Evolutionary conservation across 2,329 filamentous ascomycete genomes (phyloP).

Genomic region (Aspergillus novoparasiticus): DNA sequence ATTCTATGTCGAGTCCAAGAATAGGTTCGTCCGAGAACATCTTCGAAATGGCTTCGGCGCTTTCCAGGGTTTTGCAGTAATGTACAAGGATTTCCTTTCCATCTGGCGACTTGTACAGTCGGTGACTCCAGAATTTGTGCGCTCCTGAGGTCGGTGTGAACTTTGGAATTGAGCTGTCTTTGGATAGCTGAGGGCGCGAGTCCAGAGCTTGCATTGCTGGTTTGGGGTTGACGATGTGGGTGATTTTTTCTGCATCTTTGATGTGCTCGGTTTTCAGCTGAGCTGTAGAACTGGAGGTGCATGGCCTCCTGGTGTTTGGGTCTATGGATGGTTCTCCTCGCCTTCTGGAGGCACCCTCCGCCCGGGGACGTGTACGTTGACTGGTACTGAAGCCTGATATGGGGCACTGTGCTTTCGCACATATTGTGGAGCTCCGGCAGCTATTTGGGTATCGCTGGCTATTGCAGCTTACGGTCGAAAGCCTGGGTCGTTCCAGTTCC

Average conservation of each 20-base stretch:
- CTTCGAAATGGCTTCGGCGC: constrained; percentile 66
- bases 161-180: not conserved
- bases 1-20: constrained; percentile 90
- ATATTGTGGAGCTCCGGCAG: not conserved
- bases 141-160: not conserved
- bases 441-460: not conserved
- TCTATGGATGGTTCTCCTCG: not conserved
- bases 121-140: constrained; percentile 36
- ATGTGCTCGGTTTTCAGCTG: not conserved
- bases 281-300: not conserved
- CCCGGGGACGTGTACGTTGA: not conserved
- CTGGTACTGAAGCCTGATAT: not conserved
- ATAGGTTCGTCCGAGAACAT: constrained; percentile 70
- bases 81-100: constrained; percentile 66
- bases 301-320: not conserved
- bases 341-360: not conserved
- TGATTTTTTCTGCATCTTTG: not conserved
- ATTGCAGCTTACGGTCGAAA: not conserved
- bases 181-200: not conserved
- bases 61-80: constrained; percentile 71
- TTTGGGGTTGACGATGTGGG: not conserved
- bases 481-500: not conserved
- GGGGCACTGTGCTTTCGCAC: not conserved
- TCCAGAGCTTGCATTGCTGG: not conserved
- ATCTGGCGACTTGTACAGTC: constrained; percentile 49